phyloP scores from a whole-genome alignment of 805 yeast species.

The Myxozyma udenii region DNA sequence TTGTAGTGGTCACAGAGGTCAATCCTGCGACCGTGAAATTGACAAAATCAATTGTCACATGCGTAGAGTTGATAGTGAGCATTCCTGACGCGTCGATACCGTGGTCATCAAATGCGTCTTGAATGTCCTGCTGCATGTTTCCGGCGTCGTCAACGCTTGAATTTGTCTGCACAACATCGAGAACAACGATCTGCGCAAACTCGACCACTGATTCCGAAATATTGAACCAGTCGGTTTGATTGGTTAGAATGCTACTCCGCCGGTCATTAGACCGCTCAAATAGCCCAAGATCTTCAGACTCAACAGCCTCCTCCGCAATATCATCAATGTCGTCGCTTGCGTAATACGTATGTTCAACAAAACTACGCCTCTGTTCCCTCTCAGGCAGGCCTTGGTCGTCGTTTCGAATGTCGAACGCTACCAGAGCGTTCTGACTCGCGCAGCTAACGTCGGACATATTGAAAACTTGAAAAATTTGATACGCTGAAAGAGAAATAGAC shows the following conservation, averaged over 20 bases:
- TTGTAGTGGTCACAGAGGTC: background rate
- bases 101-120: slow-evolving; percentile 11
- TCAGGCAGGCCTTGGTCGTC: background rate
- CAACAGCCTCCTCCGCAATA: background rate
- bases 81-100: too few relatives aligned
- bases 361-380: too few relatives aligned
- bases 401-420: slow-evolving; percentile 8
- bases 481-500: slow-evolving; percentile 1
- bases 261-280: background rate
- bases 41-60: too few relatives aligned
- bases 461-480: slow-evolving; percentile 2
- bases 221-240: background rate
- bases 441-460: slow-evolving; percentile 8
- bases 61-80: too few relatives aligned
- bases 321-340: background rate
- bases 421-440: slow-evolving; percentile 22
- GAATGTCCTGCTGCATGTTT: slow-evolving; percentile 9
- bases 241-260: too few relatives aligned
- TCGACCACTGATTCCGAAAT: slow-evolving; percentile 9
- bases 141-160: slow-evolving; percentile 17
- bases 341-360: background rate
- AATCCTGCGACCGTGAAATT: background rate
- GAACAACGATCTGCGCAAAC: slow-evolving; percentile 15
- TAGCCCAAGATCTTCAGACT: background rate
- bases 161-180: slow-evolving; percentile 20